Evolutionary conservation across 331 rosid species (phyloP).

Genomic region (Malus hybrid): DNA sequence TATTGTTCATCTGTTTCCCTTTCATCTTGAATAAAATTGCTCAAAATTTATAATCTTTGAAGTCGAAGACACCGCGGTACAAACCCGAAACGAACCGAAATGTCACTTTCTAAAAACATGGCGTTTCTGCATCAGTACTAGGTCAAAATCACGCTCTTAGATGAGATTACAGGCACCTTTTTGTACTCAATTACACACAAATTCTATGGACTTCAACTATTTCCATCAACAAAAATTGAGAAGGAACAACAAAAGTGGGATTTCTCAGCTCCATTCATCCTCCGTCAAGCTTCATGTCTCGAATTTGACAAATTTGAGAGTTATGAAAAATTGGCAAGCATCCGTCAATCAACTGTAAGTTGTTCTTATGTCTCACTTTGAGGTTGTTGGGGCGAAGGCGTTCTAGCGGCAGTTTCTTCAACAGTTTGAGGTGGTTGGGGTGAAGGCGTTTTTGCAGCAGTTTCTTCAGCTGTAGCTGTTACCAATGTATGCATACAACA

Average conservation of each 20-base stretch:
- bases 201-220: slow-evolving; percentile 7
- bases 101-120: background rate
- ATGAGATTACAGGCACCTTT: slow-evolving; percentile 7
- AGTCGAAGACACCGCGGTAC: background rate
- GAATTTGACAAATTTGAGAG: background rate
- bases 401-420: slow-evolving; percentile 21
- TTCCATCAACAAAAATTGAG: background rate
- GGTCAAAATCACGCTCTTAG: slow-evolving; percentile 10
- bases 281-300: background rate
- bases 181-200: slow-evolving; percentile 1
- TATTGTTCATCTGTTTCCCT: too few relatives aligned
- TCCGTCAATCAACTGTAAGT: background rate
- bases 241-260: slow-evolving; percentile 17
- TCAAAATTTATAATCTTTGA: background rate
- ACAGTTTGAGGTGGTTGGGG: slow-evolving; percentile 12
- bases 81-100: background rate
- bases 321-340: background rate
- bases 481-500: background rate
- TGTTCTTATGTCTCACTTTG: slow-evolving; percentile 7
- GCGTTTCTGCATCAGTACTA: background rate
- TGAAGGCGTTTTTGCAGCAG: slow-evolving; percentile 8
- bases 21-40: too few relatives aligned
- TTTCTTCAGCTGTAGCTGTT: slow-evolving; percentile 23
- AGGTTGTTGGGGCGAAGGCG: slow-evolving; percentile 12
- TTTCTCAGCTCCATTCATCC: background rate